Conservation (phyloP, 139 green algal genomes). For the Auxenochlorella pyrenoidosa region DNA sequence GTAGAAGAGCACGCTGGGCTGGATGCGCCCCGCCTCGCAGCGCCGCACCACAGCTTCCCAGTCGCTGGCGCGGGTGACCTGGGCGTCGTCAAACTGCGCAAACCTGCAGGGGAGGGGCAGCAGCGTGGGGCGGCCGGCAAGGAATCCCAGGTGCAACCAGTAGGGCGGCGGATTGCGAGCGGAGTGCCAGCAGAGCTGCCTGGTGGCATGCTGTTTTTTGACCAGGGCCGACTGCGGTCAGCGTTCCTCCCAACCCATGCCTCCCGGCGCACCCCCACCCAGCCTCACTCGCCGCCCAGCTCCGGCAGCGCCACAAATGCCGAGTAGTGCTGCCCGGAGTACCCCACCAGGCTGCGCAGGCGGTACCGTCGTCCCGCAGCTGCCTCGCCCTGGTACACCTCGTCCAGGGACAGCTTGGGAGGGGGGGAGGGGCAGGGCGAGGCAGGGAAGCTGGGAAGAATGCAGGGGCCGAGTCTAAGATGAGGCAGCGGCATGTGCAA, state of each 20-base stretch:
- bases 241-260: neutral
- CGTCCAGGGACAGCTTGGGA: constrained; percentile 2
- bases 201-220: too few species aligned
- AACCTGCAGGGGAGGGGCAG: neutral
- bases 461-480: too few species aligned
- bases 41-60: neutral
- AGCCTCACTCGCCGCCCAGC: constrained; percentile 62
- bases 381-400: constrained; percentile 8
- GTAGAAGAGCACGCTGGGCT: constrained; percentile 27
- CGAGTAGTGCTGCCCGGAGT: constrained; percentile 86
- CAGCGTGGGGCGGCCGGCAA: too few species aligned
- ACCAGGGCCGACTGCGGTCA: too few species aligned
- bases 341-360: constrained; percentile 75
- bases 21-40: constrained; percentile 19
- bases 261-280: too few species aligned
- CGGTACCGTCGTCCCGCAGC: constrained; percentile 42
- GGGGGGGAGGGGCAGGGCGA: neutral
- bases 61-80: constrained; percentile 32
- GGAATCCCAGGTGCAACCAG: too few species aligned
- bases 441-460: accelerated
- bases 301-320: constrained; percentile 67
- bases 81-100: constrained; percentile 77
- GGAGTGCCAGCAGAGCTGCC: too few species aligned
- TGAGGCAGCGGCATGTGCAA: too few species aligned
- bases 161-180: too few species aligned